Conservation (phyloP, 768 basidiomycete genomes). For the Favolaschia claudopus region DNA sequence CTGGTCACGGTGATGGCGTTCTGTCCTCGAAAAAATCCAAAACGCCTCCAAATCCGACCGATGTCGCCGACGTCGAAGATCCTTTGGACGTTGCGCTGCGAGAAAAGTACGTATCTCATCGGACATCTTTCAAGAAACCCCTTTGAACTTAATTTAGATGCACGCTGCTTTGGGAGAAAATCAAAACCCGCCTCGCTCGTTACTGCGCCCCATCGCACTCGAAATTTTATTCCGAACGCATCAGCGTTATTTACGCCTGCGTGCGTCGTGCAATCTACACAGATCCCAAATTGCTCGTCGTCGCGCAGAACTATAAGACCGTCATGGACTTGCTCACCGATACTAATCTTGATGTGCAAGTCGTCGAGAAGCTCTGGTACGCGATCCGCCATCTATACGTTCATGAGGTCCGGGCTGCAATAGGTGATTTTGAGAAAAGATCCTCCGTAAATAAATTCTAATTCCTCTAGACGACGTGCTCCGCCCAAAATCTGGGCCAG, state of each 20-base stretch:
- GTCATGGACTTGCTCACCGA: slow-evolving; percentile 39
- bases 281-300: slow-evolving; percentile 45
- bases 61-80: slow-evolving; percentile 34
- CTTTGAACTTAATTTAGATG: too few relatives aligned
- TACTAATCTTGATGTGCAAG: slow-evolving; percentile 36
- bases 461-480: slow-evolving; percentile 37
- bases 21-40: slow-evolving; percentile 9
- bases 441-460: neutral
- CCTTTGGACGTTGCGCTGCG: slow-evolving; percentile 35
- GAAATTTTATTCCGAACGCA: slow-evolving; percentile 40
- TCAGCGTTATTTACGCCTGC: slow-evolving; percentile 43
- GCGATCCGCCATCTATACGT: slow-evolving; percentile 40
- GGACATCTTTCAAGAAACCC: too few relatives aligned
- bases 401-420: slow-evolving; percentile 37
- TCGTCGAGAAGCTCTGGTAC: slow-evolving; percentile 43
- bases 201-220: slow-evolving; percentile 41
- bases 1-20: slow-evolving; percentile 21
- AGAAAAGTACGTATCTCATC: slow-evolving; percentile 40
- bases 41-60: slow-evolving; percentile 10
- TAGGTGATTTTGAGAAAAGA: slow-evolving; percentile 10
- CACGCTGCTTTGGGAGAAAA: slow-evolving; percentile 40
- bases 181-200: slow-evolving; percentile 40
- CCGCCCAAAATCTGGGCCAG: slow-evolving; percentile 28
- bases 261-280: slow-evolving; percentile 46
- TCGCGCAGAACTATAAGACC: slow-evolving; percentile 41